A percentile compares a stretch with the other conserved stretches of the same genome.
Evolutionary conservation across 2,329 filamentous ascomycete genomes (phyloP).

Genomic region (Xylariaceae sp.): DNA sequence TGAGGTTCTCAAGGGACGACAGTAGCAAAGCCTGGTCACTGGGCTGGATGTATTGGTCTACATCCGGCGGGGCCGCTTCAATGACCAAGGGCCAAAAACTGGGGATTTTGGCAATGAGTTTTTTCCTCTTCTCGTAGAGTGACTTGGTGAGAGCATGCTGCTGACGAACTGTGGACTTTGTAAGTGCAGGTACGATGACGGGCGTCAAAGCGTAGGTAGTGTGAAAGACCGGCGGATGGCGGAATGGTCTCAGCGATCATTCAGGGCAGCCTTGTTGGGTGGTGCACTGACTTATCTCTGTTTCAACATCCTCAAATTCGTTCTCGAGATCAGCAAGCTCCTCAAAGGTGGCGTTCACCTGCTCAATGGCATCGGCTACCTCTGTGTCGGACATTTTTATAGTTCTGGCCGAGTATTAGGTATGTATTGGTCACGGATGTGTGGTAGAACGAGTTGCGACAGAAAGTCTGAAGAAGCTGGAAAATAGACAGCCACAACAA

Average conservation of each 20-base stretch:
- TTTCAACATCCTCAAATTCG: slow-evolving; percentile 79
- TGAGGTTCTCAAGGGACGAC: slow-evolving; percentile 61
- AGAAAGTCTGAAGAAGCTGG: slow-evolving; percentile 1
- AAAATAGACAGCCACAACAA: not conserved
- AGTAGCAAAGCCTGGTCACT: slow-evolving; percentile 72
- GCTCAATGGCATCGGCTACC: slow-evolving; percentile 9
- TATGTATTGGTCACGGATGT: no score
- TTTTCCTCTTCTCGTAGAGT: slow-evolving; percentile 72
- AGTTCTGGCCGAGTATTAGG: not conserved
- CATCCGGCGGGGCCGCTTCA: slow-evolving; percentile 77
- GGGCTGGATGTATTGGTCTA: slow-evolving; percentile 85
- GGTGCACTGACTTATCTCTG: slow-evolving; percentile 67
- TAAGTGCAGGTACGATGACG: slow-evolving; percentile 7
- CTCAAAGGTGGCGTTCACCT: slow-evolving; percentile 56
- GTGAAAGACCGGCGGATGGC: not conserved
- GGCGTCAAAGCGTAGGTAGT: no score
- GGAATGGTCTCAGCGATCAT: slow-evolving; percentile 1
- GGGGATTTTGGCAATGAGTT: slow-evolving; percentile 66
- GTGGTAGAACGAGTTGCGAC: not conserved
- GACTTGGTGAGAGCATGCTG: slow-evolving; percentile 64
- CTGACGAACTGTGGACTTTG: slow-evolving; percentile 56
- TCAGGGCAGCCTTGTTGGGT: not conserved
- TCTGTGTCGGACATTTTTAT: not conserved
- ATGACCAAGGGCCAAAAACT: slow-evolving; percentile 96
- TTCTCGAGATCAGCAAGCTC: slow-evolving; percentile 75